Conservation (phyloP, 1,284 basidiomycete genomes). For the Apiotrichum gamsii region DNA sequence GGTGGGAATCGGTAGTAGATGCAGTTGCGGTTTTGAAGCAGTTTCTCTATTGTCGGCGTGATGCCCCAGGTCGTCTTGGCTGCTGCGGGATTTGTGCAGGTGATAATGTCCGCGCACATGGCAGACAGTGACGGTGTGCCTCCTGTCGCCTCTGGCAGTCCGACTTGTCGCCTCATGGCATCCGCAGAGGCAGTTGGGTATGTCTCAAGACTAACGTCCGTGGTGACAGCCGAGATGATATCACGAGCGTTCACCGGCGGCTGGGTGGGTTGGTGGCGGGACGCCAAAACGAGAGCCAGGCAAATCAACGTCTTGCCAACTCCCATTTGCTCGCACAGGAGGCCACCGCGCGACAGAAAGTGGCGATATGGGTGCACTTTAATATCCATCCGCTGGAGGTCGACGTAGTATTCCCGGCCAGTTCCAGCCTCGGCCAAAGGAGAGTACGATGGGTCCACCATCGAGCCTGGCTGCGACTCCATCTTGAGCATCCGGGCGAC, state of each 20-base stretch:
- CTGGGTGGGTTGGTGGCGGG: constrained; percentile 30
- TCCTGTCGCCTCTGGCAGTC: neutral
- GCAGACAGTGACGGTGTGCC: constrained; percentile 26
- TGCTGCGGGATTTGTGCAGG: constrained; percentile 18
- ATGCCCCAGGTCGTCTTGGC: constrained; percentile 1
- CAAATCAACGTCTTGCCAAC: constrained; percentile 47
- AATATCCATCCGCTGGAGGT: constrained; percentile 31
- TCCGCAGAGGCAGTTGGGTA: constrained; percentile 29
- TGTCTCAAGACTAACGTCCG: constrained; percentile 19
- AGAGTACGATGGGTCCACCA: constrained; percentile 31
- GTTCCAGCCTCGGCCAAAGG: constrained; percentile 26
- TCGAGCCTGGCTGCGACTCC: constrained; percentile 30
- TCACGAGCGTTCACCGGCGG: constrained; percentile 13
- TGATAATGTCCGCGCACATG: constrained; percentile 29
- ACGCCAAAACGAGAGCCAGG: constrained; percentile 43
- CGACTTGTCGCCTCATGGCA: constrained; percentile 16
- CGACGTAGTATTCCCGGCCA: constrained; percentile 23
- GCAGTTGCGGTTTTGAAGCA: constrained; percentile 10
- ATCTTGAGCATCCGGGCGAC: constrained; percentile 36
- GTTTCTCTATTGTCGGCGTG: constrained; percentile 2
- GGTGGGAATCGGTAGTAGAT: constrained; percentile 26
- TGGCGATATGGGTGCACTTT: constrained; percentile 29
- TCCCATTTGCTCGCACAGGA: constrained; percentile 50
- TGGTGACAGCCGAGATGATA: constrained; percentile 32
- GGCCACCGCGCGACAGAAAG: constrained; percentile 38